phyloP scores from a whole-genome alignment of 1,284 basidiomycete species.

The Wolfiporia cocos region DNA sequence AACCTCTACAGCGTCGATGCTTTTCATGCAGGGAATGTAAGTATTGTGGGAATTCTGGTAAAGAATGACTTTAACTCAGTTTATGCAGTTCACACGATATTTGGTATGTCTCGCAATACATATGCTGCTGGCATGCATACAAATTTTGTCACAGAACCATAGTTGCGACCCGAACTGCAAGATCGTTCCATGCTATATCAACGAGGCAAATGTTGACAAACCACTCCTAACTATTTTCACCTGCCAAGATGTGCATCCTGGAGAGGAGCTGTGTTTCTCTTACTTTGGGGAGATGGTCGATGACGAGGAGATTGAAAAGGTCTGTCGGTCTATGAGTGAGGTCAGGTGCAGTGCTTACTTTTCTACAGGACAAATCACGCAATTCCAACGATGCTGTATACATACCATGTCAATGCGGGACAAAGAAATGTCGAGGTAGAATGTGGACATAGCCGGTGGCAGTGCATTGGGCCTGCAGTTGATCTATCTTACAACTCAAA shows the following conservation, averaged over 20 bases:
- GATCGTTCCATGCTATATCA: constrained; percentile 60
- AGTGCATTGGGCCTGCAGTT: no score
- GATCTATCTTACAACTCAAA: no score
- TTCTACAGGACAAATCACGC: no score
- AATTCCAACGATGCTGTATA: constrained; percentile 40
- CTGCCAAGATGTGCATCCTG: constrained; percentile 49
- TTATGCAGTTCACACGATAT: constrained; percentile 59
- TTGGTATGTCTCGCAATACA: constrained; percentile 45
- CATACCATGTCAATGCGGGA: constrained; percentile 45
- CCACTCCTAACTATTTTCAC: constrained; percentile 66
- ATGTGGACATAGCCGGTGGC: constrained; percentile 22
- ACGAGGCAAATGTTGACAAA: constrained; percentile 39
- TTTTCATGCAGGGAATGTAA: constrained; percentile 81
- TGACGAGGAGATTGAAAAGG: constrained; percentile 20
- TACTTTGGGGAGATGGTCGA: constrained; percentile 60
- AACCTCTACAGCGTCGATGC: constrained; percentile 67
- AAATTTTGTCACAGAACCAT: constrained; percentile 57
- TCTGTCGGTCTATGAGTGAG: no score
- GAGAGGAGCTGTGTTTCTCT: constrained; percentile 80
- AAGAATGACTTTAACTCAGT: constrained; percentile 11
- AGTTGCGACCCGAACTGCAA: constrained; percentile 84
- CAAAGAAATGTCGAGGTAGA: constrained; percentile 26
- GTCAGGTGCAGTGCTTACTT: no score
- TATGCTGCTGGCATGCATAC: background rate
- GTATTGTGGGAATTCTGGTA: constrained; percentile 25